A percentile compares a stretch with the other conserved stretches of the same genome.
phyloP scores from a whole-genome alignment of 2,329 filamentous ascomycete species.

The Aspergillus sergii region DNA sequence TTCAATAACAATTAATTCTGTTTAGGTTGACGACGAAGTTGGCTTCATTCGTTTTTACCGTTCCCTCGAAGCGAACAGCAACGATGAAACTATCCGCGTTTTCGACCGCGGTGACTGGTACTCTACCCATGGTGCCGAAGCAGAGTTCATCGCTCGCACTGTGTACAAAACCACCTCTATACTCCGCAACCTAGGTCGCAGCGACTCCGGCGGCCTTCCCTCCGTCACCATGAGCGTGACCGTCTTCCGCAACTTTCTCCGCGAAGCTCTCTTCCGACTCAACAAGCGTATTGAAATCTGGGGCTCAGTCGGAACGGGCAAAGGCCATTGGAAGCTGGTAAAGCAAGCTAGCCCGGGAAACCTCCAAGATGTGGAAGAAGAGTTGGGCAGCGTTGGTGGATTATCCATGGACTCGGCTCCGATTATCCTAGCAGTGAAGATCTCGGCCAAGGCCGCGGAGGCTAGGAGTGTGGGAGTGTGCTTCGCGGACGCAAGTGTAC shows the following conservation, averaged over 20 bases:
- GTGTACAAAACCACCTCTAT: conserved; percentile 98
- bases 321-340: conserved; percentile 81
- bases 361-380: conserved; percentile 94
- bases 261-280: conserved; percentile 88
- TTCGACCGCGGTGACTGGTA: conserved; percentile 96
- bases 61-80: conserved; percentile 70
- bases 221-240: conserved; percentile 96
- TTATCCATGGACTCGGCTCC: conserved; percentile 78
- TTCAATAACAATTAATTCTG: conserved; percentile 8
- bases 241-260: conserved; percentile 91
- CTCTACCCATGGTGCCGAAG: conserved; percentile 61
- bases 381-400: conserved; percentile 66
- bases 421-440: conserved; percentile 93
- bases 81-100: conserved; percentile 72
- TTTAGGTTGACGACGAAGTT: conserved; percentile 88
- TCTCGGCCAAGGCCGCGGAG: conserved; percentile 83
- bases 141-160: conserved; percentile 56
- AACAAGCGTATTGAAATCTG: conserved; percentile 92
- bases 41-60: conserved; percentile 98
- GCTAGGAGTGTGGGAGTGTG: conserved; percentile 88
- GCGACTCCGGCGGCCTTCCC: conserved; percentile 79
- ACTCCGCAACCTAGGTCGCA: conserved; percentile 82
- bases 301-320: conserved; percentile 72
- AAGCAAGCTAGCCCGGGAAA: conserved; percentile 97
- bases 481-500: conserved; percentile 94